Evolutionary conservation across 2,329 filamentous ascomycete species (phyloP).

Genomic region (Neobulgaria alba): DNA sequence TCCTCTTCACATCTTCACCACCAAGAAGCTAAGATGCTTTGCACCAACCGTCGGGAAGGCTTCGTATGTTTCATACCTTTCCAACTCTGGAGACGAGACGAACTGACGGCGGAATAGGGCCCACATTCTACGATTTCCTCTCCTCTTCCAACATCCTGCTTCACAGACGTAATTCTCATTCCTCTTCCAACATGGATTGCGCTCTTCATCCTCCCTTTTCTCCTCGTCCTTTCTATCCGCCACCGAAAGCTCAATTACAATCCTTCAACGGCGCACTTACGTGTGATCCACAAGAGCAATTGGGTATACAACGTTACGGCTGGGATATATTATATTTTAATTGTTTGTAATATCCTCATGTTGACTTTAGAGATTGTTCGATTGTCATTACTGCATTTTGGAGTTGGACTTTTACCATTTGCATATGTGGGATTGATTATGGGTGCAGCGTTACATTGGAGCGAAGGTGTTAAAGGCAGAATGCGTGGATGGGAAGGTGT

Average conservation of each 20-base stretch:
- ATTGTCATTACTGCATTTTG: conserved; percentile 24
- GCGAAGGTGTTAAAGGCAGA: conserved; percentile 16
- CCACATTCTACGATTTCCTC: conserved; percentile 27
- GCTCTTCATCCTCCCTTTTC: conserved; percentile 21
- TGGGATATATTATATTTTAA: conserved; percentile 26
- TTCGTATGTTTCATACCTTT: conserved; percentile 22
- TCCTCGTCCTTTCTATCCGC: conserved; percentile 17
- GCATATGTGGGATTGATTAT: conserved; percentile 26
- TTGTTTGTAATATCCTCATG: conserved; percentile 28
- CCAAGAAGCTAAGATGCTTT: conserved; percentile 26
- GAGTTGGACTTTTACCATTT: conserved; percentile 30
- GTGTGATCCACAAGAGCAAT: conserved; percentile 4
- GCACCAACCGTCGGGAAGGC: conserved; percentile 27
- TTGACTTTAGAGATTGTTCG: conserved; percentile 29
- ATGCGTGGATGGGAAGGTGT: conserved; percentile 21
- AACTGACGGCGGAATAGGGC: conserved; percentile 19
- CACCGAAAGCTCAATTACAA: conserved; percentile 17
- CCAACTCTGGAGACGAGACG: neutral
- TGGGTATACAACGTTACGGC: conserved; percentile 13
- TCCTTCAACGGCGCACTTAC: conserved; percentile 18
- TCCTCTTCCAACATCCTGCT: conserved; percentile 30
- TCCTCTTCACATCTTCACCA: too few species aligned
- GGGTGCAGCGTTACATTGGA: conserved; percentile 20
- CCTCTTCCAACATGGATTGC: conserved; percentile 30
- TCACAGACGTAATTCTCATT: conserved; percentile 29